These are phyloP conservation scores for Geoglossum cookeanum DNA, from an alignment of 2,329 filamentous ascomycete genomes.

Conservation along the genomic window DNA sequence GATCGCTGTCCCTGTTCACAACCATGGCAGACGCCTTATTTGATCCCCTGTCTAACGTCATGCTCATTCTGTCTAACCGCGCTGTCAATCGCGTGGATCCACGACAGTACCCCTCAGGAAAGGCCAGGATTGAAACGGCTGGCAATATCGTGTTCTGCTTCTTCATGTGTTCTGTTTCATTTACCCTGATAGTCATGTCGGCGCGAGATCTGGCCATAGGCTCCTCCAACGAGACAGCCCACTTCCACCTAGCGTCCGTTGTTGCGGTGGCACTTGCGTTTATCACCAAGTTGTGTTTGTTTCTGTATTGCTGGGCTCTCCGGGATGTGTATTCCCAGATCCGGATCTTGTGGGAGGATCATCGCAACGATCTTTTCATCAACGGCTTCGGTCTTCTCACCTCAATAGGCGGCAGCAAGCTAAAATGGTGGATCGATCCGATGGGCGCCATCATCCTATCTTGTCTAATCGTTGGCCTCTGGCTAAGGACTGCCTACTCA, in stretches of 20 bases:
- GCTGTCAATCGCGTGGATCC: constrained; percentile 77
- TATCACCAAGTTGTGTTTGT: constrained; percentile 60
- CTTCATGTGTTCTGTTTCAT: constrained; percentile 80
- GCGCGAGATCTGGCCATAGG: constrained; percentile 45
- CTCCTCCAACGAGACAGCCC: constrained; percentile 32
- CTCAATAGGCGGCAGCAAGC: constrained; percentile 73
- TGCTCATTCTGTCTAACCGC: constrained; percentile 68
- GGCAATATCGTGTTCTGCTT: constrained; percentile 96
- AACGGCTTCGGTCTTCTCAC: constrained; percentile 87
- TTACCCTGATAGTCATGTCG: constrained; percentile 84
- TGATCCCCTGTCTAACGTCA: constrained; percentile 77
- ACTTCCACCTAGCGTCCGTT: constrained; percentile 65
- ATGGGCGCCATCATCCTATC: constrained; percentile 76
- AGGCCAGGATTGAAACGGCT: constrained; percentile 82
- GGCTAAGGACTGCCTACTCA: constrained; percentile 66
- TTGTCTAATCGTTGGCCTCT: constrained; percentile 55
- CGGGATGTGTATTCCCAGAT: constrained; percentile 85
- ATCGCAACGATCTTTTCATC: constrained; percentile 92
- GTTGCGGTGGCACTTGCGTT: constrained; percentile 76
- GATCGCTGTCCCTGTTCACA: constrained; percentile 88
- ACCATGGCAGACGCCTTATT: constrained; percentile 95
- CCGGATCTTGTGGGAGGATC: constrained; percentile 86
- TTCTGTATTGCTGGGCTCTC: constrained; percentile 81
- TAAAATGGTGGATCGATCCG: constrained; percentile 89
- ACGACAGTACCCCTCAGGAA: constrained; percentile 73